These are phyloP conservation scores for Fonsecaea nubica DNA, from an alignment of 2,329 filamentous ascomycete species.

Conservation along the genomic window DNA sequence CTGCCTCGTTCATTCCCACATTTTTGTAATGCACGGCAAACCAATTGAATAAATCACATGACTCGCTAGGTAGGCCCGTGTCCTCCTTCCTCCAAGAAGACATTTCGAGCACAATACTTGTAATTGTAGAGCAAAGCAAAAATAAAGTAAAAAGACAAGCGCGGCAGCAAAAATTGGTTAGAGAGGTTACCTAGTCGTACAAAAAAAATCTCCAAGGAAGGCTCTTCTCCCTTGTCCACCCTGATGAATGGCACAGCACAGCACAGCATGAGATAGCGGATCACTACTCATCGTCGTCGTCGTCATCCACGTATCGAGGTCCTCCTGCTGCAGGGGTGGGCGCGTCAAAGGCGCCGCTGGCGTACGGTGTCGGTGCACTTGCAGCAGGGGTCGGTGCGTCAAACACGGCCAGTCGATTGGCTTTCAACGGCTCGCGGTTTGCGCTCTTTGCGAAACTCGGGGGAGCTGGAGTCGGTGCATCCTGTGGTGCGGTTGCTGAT, in stretches of 20 bases:
- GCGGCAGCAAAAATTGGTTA: not conserved
- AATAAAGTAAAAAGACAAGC: too few relatives aligned
- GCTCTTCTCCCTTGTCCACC: not conserved
- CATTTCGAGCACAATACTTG: too few relatives aligned
- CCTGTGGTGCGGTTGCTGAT: slow-evolving; percentile 49
- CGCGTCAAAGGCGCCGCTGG: slow-evolving; percentile 59
- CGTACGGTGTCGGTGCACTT: slow-evolving; percentile 63
- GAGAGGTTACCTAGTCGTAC: not conserved
- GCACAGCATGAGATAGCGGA: not conserved
- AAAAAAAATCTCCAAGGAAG: not conserved
- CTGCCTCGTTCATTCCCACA: too few relatives aligned
- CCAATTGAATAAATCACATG: too few relatives aligned
- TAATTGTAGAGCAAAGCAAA: too few relatives aligned
- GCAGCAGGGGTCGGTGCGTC: slow-evolving; percentile 41
- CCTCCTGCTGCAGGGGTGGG: slow-evolving; percentile 41
- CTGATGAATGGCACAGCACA: not conserved
- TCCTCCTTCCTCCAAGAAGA: too few relatives aligned
- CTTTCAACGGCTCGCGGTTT: slow-evolving; percentile 33
- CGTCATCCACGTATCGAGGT: slow-evolving; percentile 40
- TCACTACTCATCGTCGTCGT: slow-evolving; percentile 39
- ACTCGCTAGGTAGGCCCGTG: too few relatives aligned
- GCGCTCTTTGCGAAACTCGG: slow-evolving; percentile 42
- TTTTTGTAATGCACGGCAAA: too few relatives aligned
- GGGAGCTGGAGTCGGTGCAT: slow-evolving; percentile 58
- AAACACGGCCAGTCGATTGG: slow-evolving; percentile 33